Evolutionary conservation across 768 basidiomycete genomes (phyloP).

Genomic region (Agaricus bisporus): DNA sequence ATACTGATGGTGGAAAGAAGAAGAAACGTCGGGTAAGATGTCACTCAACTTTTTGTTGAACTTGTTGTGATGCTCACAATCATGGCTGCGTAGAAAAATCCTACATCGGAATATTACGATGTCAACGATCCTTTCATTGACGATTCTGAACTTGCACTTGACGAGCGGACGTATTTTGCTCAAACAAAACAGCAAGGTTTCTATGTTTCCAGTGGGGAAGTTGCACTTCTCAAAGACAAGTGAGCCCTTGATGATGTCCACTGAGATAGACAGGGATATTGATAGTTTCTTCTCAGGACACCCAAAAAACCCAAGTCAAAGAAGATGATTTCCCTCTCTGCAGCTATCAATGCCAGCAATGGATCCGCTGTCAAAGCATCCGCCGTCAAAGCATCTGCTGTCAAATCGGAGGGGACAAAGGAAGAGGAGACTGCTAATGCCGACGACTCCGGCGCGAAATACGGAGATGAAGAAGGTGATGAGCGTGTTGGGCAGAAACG

Average conservation of each 20-base stretch:
- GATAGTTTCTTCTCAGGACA: constrained; percentile 27
- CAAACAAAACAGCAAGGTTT: constrained; percentile 91
- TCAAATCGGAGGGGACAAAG: constrained; percentile 32
- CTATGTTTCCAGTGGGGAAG: constrained; percentile 85
- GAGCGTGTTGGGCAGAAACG: constrained; percentile 43
- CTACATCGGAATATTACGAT: constrained; percentile 80
- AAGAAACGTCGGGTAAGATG: constrained; percentile 29
- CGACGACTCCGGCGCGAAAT: constrained; percentile 18
- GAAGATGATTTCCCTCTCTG: constrained; percentile 30
- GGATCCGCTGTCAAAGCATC: not conserved
- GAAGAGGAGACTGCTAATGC: constrained; percentile 46
- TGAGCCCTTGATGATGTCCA: constrained; percentile 17
- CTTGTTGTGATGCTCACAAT: not conserved
- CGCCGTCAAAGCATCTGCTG: not conserved
- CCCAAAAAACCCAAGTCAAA: constrained; percentile 72
- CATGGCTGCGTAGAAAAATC: constrained; percentile 39
- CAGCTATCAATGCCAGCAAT: constrained; percentile 12
- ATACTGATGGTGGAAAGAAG: constrained; percentile 24
- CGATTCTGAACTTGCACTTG: constrained; percentile 88
- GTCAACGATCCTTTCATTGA: constrained; percentile 92
- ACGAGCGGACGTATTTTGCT: constrained; percentile 86
- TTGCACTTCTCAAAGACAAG: constrained; percentile 81
- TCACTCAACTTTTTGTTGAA: not conserved
- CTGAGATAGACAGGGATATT: constrained; percentile 12
- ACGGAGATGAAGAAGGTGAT: constrained; percentile 19